These are phyloP conservation scores for Bacidia gigantensis DNA, from an alignment of 495 filamentous ascomycete species.

Conservation along the genomic window DNA sequence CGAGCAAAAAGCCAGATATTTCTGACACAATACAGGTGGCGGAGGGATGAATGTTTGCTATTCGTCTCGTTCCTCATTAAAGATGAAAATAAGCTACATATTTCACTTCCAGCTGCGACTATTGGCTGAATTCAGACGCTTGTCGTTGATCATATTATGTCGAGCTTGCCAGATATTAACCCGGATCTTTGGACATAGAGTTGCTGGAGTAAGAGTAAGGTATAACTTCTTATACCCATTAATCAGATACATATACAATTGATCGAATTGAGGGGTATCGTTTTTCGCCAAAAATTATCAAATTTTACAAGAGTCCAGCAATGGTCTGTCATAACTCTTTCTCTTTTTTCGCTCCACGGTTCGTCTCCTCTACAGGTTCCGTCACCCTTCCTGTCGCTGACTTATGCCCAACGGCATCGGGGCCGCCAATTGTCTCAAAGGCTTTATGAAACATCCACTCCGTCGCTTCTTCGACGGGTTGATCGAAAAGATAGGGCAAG, in stretches of 20 bases:
- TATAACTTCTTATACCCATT: too few relatives aligned
- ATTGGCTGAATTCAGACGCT: too few relatives aligned
- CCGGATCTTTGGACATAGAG: too few relatives aligned
- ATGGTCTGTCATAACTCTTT: constrained; percentile 15
- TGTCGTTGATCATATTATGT: too few relatives aligned
- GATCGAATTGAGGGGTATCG: constrained; percentile 7
- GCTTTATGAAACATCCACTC: constrained; percentile 80
- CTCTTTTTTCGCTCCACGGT: constrained; percentile 14
- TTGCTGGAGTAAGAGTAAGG: too few relatives aligned
- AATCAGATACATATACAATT: neutral
- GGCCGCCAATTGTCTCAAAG: constrained; percentile 55
- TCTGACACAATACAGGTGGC: too few relatives aligned
- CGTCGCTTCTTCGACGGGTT: constrained; percentile 80
- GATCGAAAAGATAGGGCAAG: constrained; percentile 79
- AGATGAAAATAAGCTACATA: too few relatives aligned
- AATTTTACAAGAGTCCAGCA: neutral
- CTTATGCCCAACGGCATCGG: constrained; percentile 30
- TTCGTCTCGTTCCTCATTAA: too few relatives aligned
- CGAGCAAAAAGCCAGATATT: too few relatives aligned
- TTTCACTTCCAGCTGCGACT: too few relatives aligned
- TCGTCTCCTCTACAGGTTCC: constrained; percentile 9
- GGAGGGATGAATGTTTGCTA: too few relatives aligned
- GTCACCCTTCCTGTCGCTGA: constrained; percentile 13
- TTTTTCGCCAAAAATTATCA: neutral
- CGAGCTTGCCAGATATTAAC: too few relatives aligned